phyloP scores from a whole-genome alignment of 768 basidiomycete genomes.

The Naematelia aurantialba region DNA sequence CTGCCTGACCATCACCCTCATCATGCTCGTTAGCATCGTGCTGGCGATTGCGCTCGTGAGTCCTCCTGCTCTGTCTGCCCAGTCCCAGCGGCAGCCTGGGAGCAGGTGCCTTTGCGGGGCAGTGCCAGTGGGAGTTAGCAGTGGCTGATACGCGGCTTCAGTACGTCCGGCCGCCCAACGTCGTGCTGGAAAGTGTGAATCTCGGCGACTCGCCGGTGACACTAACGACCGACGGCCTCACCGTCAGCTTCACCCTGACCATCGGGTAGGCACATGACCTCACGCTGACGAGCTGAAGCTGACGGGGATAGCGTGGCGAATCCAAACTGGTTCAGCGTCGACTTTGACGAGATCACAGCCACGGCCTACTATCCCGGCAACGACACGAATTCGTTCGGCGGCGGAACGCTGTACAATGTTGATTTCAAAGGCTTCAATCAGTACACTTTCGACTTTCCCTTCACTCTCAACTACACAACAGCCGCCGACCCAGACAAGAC shows the following conservation, averaged over 20 bases:
- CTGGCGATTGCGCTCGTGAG: conserved; percentile 45
- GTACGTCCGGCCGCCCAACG: conserved; percentile 48
- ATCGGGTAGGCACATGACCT: conserved; percentile 28
- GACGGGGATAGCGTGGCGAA: conserved; percentile 32
- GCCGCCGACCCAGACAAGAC: conserved; percentile 41
- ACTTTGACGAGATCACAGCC: conserved; percentile 46
- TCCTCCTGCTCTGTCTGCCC: background rate
- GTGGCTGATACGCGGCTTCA: no score
- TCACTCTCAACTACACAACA: conserved; percentile 45
- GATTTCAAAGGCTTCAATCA: conserved; percentile 44
- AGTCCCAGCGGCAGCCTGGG: no score
- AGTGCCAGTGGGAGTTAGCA: no score
- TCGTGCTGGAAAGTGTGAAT: conserved; percentile 39
- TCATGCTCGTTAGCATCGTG: conserved; percentile 41
- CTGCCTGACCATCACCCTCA: conserved; percentile 35
- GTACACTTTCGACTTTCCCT: conserved; percentile 46
- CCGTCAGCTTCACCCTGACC: conserved; percentile 38
- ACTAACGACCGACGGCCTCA: conserved; percentile 32
- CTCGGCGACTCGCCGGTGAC: conserved; percentile 39
- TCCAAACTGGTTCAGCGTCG: conserved; percentile 49
- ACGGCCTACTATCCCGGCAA: conserved; percentile 34
- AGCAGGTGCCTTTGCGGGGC: no score
- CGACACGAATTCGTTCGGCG: conserved; percentile 38
- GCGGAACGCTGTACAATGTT: conserved; percentile 44
- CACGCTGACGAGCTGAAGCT: background rate